phyloP scores from a whole-genome alignment of 805 yeast genomes.

The Schwanniomyces occidentalis region DNA sequence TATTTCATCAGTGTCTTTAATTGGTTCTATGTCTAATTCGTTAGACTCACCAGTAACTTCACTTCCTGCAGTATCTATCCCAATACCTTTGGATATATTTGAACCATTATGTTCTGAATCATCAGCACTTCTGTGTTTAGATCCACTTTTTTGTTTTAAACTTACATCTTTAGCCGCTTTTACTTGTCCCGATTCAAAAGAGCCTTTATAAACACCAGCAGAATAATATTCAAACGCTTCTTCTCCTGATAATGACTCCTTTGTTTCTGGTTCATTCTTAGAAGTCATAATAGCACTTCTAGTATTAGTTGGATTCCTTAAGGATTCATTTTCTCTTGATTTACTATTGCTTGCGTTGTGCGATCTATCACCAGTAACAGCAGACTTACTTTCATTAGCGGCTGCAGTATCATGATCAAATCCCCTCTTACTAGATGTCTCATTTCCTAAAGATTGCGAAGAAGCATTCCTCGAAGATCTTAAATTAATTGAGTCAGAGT shows the following conservation, averaged over 20 bases:
- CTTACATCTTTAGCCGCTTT: slow-evolving; percentile 8
- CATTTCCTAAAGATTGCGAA: neutral
- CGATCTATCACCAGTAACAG: neutral
- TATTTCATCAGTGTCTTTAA: no score
- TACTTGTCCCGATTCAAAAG: slow-evolving; percentile 18
- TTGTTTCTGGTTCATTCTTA: neutral
- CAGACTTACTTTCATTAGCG: neutral
- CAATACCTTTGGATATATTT: neutral
- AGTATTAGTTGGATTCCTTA: no score
- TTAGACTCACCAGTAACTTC: neutral
- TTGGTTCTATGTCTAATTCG: no score
- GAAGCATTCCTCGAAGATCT: no score
- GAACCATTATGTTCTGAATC: neutral
- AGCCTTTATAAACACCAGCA: slow-evolving; percentile 15
- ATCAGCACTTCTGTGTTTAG: neutral
- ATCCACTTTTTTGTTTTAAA: neutral
- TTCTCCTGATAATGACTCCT: slow-evolving; percentile 2
- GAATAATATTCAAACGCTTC: slow-evolving; percentile 10
- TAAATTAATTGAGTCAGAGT: slow-evolving; percentile 2
- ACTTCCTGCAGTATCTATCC: neutral
- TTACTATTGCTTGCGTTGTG: neutral
- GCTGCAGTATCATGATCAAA: neutral
- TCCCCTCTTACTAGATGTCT: neutral
- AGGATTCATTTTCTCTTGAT: neutral
- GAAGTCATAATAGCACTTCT: no score